phyloP scores from a whole-genome alignment of 345 rosid species.

The Nasturtium officinale region DNA sequence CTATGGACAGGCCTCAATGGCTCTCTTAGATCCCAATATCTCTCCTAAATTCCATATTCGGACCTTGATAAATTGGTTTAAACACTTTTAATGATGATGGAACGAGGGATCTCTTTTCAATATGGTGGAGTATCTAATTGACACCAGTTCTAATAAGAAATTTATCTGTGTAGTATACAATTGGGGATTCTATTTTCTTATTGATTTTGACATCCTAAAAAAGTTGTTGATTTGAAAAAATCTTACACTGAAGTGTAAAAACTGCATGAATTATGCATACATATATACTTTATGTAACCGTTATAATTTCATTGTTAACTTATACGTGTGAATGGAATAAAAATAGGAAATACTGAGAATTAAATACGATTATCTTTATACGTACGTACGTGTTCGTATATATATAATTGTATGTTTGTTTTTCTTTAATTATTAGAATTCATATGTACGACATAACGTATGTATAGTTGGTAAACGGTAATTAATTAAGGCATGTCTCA shows the following conservation, averaged over 20 bases:
- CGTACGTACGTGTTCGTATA: not conserved
- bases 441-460: slow-evolving; percentile 11
- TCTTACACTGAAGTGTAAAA: not conserved
- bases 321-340: slow-evolving; percentile 24
- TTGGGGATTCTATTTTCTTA: not conserved
- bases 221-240: not conserved
- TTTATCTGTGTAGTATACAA: not conserved
- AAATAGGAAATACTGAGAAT: not conserved
- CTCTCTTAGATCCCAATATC: not conserved
- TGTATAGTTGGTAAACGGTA: slow-evolving; percentile 18
- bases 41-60: not conserved
- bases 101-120: too few relatives aligned
- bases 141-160: not conserved
- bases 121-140: not conserved
- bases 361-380: not conserved
- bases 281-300: not conserved
- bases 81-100: not conserved
- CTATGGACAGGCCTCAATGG: not conserved
- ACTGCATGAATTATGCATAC: not conserved
- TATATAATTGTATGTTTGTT: not conserved
- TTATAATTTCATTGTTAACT: not conserved
- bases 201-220: not conserved
- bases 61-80: not conserved
- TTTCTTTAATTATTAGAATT: too few relatives aligned
- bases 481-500: slow-evolving; percentile 28